Conservation (phyloP, 768 basidiomycete genomes). For the Sistotremastrum niveocremeum region DNA sequence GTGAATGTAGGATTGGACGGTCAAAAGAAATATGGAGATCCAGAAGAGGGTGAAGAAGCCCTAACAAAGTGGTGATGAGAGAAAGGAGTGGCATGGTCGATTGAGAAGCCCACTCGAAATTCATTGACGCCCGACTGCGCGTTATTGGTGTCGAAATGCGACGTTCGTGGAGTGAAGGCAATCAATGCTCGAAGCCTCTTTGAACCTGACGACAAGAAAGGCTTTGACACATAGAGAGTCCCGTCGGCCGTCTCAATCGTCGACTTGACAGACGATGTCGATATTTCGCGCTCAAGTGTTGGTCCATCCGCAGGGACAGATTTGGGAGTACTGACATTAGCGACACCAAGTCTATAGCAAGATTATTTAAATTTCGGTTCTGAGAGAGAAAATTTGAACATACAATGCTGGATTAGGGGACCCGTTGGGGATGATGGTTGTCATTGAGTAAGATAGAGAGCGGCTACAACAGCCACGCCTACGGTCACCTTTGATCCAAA, state of each 20-base stretch:
- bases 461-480: too few species aligned
- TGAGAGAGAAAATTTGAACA: too few species aligned
- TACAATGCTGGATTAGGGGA: too few species aligned
- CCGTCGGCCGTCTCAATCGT: slow-evolving; percentile 42
- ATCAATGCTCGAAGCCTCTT: slow-evolving; percentile 74
- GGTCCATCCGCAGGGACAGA: too few species aligned
- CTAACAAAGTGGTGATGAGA: slow-evolving; percentile 20
- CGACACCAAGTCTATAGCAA: too few species aligned
- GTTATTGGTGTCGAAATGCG: slow-evolving; percentile 75
- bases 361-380: too few species aligned
- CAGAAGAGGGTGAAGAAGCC: slow-evolving; percentile 96
- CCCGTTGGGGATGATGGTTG: too few species aligned
- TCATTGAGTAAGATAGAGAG: too few species aligned
- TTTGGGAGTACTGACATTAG: too few species aligned
- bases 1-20: slow-evolving; percentile 61
- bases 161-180: slow-evolving; percentile 77
- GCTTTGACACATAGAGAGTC: slow-evolving; percentile 62
- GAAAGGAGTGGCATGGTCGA: slow-evolving; percentile 3
- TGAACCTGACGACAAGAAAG: slow-evolving; percentile 56
- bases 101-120: slow-evolving; percentile 46
- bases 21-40: slow-evolving; percentile 75
- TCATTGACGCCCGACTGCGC: slow-evolving; percentile 62
- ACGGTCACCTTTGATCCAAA: too few species aligned
- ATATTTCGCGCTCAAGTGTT: too few species aligned
- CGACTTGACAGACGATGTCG: too few species aligned